Conservation (phyloP, 306 rosid species). For the Abrus pulchellus region DNA sequence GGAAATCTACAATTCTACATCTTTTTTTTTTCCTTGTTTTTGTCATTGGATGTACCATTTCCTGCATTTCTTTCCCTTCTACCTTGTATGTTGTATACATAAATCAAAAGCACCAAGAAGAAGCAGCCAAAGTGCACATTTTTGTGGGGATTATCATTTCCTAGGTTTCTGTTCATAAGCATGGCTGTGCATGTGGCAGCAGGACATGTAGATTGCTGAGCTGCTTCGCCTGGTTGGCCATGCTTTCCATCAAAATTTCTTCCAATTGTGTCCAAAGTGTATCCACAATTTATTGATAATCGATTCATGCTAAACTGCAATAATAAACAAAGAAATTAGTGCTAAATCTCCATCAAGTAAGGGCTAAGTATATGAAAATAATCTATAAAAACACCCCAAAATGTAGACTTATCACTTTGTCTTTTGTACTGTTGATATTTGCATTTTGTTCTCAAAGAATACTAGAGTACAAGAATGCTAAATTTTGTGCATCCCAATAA, state of each 20-base stretch:
- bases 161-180: no score
- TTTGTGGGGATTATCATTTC: not conserved
- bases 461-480: slow-evolving; percentile 12
- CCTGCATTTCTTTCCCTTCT: not conserved
- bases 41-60: not conserved
- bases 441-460: slow-evolving; percentile 25
- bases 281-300: no score
- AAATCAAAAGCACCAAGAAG: not conserved
- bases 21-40: not conserved
- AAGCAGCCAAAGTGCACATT: not conserved
- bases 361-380: no score
- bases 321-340: no score
- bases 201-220: no score
- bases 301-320: no score
- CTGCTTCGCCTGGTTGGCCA: no score
- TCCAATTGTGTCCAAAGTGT: no score
- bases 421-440: slow-evolving; percentile 5
- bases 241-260: no score
- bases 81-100: not conserved
- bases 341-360: no score
- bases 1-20: not conserved
- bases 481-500: slow-evolving; percentile 20
- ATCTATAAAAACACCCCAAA: no score
- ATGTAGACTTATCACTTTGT: not conserved
- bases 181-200: no score